These are phyloP conservation scores for Cyclanthera cordifolia DNA, from an alignment of 306 rosid species.

Conservation along the genomic window DNA sequence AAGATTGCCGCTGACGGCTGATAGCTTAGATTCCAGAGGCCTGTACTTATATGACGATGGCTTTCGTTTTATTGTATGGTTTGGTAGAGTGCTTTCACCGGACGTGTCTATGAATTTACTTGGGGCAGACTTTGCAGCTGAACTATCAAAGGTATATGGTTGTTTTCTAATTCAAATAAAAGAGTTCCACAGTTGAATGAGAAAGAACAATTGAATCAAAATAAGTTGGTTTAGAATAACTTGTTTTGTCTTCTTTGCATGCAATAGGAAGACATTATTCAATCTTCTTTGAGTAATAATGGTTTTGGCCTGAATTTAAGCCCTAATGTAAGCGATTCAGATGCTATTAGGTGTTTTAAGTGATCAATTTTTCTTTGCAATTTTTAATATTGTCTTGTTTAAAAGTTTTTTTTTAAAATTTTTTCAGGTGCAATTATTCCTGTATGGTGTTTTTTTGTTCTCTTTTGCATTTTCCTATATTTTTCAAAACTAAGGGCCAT, in stretches of 20 bases:
- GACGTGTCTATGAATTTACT: constrained; percentile 84
- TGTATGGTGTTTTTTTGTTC: too few species aligned
- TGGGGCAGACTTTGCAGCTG: constrained; percentile 83
- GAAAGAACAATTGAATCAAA: background rate
- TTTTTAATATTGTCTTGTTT: background rate
- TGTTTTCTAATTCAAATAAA: background rate
- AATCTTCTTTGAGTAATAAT: background rate
- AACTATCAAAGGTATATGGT: constrained; percentile 72
- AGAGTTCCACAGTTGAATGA: background rate
- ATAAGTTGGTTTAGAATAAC: background rate
- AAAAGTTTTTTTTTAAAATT: too few species aligned
- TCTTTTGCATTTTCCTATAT: too few species aligned
- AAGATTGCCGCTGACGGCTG: constrained; percentile 66
- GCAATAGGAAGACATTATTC: background rate
- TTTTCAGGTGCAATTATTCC: too few species aligned
- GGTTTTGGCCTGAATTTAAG: background rate
- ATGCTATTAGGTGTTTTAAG: background rate
- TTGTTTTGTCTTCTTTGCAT: background rate
- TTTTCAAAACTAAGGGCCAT: too few species aligned
- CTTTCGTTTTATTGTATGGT: constrained; percentile 73
- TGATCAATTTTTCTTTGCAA: background rate
- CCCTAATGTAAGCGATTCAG: background rate
- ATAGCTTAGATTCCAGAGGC: constrained; percentile 88
- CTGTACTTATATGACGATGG: constrained; percentile 73
- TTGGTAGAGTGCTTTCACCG: constrained; percentile 85